Evolutionary conservation across 441 rosid species (phyloP), one percentile per base, ranked within the genome.

Genomic region (Populus trichocarpa): DNA sequence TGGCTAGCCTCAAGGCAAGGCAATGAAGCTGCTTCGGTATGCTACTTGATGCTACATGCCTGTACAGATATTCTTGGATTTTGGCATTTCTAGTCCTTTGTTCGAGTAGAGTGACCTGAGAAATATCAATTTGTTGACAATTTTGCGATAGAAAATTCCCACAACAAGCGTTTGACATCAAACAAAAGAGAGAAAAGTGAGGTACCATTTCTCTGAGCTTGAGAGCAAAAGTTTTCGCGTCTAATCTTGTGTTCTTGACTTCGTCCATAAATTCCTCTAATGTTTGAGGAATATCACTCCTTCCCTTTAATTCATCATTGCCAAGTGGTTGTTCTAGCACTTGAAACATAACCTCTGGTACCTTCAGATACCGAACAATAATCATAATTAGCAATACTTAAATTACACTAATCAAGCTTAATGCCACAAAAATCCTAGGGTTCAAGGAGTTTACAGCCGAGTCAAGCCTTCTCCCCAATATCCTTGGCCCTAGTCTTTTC

Each of bases 31-130:
- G 98, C 81, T 96, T 96, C 0, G 99, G 99, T 79, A 96, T 93
- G 89, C 98, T 93, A 81, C 97, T 92, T 61, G 98, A 96, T 33
- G 99, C 98, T 8, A 94, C 96, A n/a, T 96, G 99, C 36, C 97
- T 86, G 81, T 96, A 93, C 72, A 94, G 57, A 72, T 93, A 93
- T 84, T 96, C 98, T 82, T 94, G 98, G 75, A 96, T 94, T 86
- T 96, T 96, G 66, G 98, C 98, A 13, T 86, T 92, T 85, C 99
- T 89, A 13, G 98, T 94, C 86, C 98, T 94, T 70, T 93, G 97
- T 85, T 94, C 99, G 65, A 94, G 89, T 30, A 91, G 84, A 8
- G 86, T 80, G 22, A 96, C 91, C 95, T 92, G 84, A 68, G 81
- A 83, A 9, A 61, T 4, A 1, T 61, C 66, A 11, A 61, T 61